Conservation (phyloP, 2,329 filamentous ascomycete species). For the Saccharata proteae region DNA sequence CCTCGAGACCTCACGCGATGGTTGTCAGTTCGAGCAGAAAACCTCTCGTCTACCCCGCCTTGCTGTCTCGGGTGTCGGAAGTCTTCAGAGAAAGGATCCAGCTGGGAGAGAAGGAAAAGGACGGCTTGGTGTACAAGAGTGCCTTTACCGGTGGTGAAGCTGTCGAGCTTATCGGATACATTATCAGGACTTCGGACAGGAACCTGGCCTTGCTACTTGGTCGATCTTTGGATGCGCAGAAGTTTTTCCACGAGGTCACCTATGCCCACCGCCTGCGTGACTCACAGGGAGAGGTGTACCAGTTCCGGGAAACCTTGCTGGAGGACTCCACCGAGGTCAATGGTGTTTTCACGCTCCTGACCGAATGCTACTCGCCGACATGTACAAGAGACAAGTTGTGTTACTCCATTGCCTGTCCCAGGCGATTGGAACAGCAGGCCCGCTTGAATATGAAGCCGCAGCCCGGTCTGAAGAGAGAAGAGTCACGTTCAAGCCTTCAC, state of each 20-base stretch:
- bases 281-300: conserved; percentile 89
- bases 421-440: conserved; percentile 87
- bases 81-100: conserved; percentile 84
- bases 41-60: conserved; percentile 83
- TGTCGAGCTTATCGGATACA: conserved; percentile 88
- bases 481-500: conserved; percentile 61
- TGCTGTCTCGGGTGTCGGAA: conserved; percentile 85
- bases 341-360: conserved; percentile 89
- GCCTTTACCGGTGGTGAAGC: conserved; percentile 93
- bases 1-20: conserved; percentile 33
- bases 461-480: conserved; percentile 65
- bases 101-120: conserved; percentile 82
- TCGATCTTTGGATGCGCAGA: conserved; percentile 87
- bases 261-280: conserved; percentile 94
- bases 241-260: conserved; percentile 98
- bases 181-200: conserved; percentile 92
- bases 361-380: conserved; percentile 95
- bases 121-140: conserved; percentile 93
- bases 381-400: conserved; percentile 92
- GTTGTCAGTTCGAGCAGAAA: conserved; percentile 49
- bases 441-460: conserved; percentile 87
- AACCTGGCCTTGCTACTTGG: conserved; percentile 87
- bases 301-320: conserved; percentile 86
- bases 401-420: conserved; percentile 94
- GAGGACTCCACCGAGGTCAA: conserved; percentile 80